These are phyloP conservation scores for Hsuehochloa calcarea DNA, from an alignment of 176 grass and related monocot species.

Conservation along the genomic window DNA sequence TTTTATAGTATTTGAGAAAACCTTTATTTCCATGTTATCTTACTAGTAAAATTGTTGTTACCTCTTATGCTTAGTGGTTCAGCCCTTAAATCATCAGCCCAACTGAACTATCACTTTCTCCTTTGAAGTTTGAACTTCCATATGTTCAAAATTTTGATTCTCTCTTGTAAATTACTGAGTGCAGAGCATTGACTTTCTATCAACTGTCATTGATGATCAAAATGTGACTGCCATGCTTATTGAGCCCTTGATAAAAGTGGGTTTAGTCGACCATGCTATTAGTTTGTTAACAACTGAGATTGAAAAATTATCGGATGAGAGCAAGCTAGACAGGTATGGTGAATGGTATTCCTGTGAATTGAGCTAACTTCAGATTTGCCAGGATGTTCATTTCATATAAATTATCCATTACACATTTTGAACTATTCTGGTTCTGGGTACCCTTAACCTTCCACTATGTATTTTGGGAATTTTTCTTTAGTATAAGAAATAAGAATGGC, in stretches of 20 bases:
- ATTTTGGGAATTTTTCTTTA: not conserved
- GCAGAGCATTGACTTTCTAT: slow-evolving; percentile 81
- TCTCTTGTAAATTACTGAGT: slow-evolving; percentile 25
- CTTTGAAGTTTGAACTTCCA: slow-evolving; percentile 14
- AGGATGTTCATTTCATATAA: no score
- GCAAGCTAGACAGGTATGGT: slow-evolving; percentile 64
- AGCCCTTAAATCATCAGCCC: slow-evolving; percentile 24
- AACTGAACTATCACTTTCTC: not conserved
- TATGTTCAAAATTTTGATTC: slow-evolving; percentile 4
- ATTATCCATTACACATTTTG: slow-evolving; percentile 6
- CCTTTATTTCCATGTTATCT: not conserved
- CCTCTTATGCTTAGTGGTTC: not conserved
- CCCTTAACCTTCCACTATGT: not conserved
- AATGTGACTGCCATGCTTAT: slow-evolving; percentile 59
- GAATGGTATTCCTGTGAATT: slow-evolving; percentile 21
- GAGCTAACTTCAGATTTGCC: no score
- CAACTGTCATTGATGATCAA: slow-evolving; percentile 65
- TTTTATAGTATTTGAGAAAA: not conserved
- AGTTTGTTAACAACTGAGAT: slow-evolving; percentile 71
- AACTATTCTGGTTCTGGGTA: slow-evolving; percentile 15
- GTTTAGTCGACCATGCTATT: slow-evolving; percentile 52
- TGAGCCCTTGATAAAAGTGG: slow-evolving; percentile 73
- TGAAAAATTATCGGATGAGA: slow-evolving; percentile 58
- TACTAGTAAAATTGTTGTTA: not conserved
- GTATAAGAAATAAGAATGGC: not conserved